Conservation (phyloP, 106 monocot genomes). For the Phalaenopsis equestris region DNA sequence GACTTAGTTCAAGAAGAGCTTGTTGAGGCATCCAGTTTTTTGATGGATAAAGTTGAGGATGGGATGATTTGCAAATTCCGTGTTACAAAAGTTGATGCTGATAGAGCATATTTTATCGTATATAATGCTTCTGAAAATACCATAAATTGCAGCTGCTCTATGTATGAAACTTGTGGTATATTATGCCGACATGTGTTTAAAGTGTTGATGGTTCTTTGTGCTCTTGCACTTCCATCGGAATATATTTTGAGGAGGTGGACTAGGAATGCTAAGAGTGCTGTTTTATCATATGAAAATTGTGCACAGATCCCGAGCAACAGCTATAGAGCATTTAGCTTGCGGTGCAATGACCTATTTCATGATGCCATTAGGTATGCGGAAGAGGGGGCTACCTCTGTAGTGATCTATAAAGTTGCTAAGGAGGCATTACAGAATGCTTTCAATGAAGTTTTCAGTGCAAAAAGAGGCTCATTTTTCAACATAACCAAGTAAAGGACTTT, state of each 20-base stretch:
- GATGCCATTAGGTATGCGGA: slow-evolving; percentile 88
- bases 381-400: slow-evolving; percentile 70
- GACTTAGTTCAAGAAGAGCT: slow-evolving; percentile 80
- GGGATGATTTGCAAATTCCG: slow-evolving; percentile 38
- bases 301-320: slow-evolving; percentile 18
- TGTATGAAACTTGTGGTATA: slow-evolving; percentile 77
- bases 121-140: slow-evolving; percentile 42
- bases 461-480: slow-evolving; percentile 35
- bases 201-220: slow-evolving; percentile 41
- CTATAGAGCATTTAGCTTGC: slow-evolving; percentile 28
- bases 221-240: slow-evolving; percentile 47
- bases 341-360: slow-evolving; percentile 79
- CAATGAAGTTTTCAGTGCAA: slow-evolving; percentile 55
- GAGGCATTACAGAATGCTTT: slow-evolving; percentile 64
- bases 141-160: slow-evolving; percentile 64
- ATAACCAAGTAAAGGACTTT: slow-evolving; percentile 21
- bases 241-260: slow-evolving; percentile 83
- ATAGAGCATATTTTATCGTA: slow-evolving; percentile 33
- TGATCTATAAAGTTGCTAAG: slow-evolving; percentile 73
- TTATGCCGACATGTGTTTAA: slow-evolving; percentile 67
- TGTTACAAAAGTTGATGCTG: slow-evolving; percentile 44
- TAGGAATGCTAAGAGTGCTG: slow-evolving; percentile 57
- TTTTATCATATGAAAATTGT: slow-evolving; percentile 24
- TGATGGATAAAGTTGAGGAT: slow-evolving; percentile 65
- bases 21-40: slow-evolving; percentile 42